Percentiles rank a stretch among this genome's conserved stretches.
These are phyloP conservation scores for Ascochyta viciae-villosae DNA, from an alignment of 2,329 filamentous ascomycete species.

Conservation along the genomic window DNA sequence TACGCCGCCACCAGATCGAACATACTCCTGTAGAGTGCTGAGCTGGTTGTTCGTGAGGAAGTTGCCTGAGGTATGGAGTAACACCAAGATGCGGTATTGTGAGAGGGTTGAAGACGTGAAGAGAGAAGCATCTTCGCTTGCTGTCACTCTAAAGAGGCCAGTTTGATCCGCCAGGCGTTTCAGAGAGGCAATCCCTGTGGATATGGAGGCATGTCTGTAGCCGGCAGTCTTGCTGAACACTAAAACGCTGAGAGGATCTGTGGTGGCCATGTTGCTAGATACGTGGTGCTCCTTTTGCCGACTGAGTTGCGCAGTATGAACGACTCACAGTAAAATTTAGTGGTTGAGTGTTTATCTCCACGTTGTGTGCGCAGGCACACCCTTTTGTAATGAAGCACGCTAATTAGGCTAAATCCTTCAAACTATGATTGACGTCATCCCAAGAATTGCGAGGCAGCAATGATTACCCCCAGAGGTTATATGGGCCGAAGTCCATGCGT, in stretches of 20 bases:
- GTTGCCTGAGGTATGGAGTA: constrained; percentile 26
- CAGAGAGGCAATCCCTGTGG: constrained; percentile 24
- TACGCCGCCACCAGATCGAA: constrained; percentile 31
- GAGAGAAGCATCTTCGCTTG: constrained; percentile 28
- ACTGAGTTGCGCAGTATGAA: too few species aligned
- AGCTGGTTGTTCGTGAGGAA: constrained; percentile 23
- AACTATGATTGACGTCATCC: neutral
- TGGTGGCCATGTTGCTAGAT: constrained; percentile 1
- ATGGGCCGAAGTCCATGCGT: neutral
- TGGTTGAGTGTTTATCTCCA: too few species aligned
- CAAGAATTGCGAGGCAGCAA: neutral
- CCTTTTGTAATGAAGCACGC: neutral
- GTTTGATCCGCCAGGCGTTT: constrained; percentile 14
- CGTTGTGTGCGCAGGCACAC: neutral
- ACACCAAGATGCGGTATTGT: constrained; percentile 21
- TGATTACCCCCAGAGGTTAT: neutral
- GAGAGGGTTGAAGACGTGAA: constrained; percentile 19
- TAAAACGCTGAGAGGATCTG: constrained; percentile 21
- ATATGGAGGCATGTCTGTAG: constrained; percentile 40
- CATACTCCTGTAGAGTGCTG: constrained; percentile 22
- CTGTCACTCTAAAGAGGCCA: constrained; percentile 17
- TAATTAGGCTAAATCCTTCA: constrained; percentile 5
- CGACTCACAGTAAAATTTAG: too few species aligned
- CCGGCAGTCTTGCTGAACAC: constrained; percentile 38
- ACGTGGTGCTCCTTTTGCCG: too few species aligned